Evolutionary conservation across 768 basidiomycete genomes (phyloP), one percentile per base, ranked within the genome.

Genomic region (Amanita muscaria): DNA sequence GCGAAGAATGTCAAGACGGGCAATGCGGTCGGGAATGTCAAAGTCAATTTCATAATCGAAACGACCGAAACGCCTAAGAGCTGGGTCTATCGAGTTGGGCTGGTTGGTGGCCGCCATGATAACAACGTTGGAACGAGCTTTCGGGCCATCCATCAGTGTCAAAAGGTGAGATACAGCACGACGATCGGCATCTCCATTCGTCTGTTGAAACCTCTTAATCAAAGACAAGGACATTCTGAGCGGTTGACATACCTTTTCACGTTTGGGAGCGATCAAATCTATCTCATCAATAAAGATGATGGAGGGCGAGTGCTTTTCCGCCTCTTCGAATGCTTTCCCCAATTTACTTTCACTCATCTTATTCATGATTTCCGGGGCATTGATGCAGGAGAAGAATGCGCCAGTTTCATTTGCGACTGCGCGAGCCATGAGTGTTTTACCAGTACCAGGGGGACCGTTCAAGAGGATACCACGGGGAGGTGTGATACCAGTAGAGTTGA

Each of bases 201-300:
- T 98, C 92, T 91, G 55, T 1, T 40, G 42, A 24, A 49, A 34
- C 5, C 0, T 22, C 4, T 46, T 23, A 46, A 25, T 31, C 35
- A 23, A 35, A 9, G 22, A 16, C 40, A 23, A 44, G n/a, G 34
- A 21, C 36, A 33, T 5, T 27, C 19, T n/a, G 30, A 5, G 16
- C 7, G 19, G 34, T n/a, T 41, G 18, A 54, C 67, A 9, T 38
- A 85, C 88, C 79, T 99, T 99, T 73, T 99, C 96, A 79, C 96
- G 91, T 67, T 99, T 99, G 16, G 96, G 96, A 5, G 96, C 96
- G 56, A 99, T 99, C 0, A 96, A 97, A 59, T 98, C 96, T 53
- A 99, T 88, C 66, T 98, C 96, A 66, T 99, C 96, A 59, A 97
- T 97, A 72, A 99, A 99, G 70, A 99, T 99, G 71, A 99, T 99